Evolutionary conservation across 441 rosid species (phyloP), one percentile per base, ranked within the genome.

Genomic region (Adansonia madagascariensis): DNA sequence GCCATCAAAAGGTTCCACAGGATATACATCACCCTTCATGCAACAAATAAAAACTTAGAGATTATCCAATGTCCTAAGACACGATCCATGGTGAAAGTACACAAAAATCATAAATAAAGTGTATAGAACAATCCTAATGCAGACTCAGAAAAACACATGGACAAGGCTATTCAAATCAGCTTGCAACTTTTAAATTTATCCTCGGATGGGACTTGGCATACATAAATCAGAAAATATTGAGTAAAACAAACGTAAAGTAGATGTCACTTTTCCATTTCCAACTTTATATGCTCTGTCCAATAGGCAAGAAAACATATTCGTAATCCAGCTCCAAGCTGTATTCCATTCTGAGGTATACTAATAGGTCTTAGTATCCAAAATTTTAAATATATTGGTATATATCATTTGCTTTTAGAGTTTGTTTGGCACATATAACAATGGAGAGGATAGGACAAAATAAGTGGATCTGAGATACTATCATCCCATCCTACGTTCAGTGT

Each of bases 21-120:
- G 95, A 86, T 91, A 91, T 55, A 91, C 93, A 70, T 89, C 95
- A 62, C 93, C 93, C 95, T 91, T 70, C 69, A 69, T 61, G 10
- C 27, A 73, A 56, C 17, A 41, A 81, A 73, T 18, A 53, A 57
- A 20, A 77, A 31, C 41, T 63, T 22, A 15, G 47, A 71, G 52
- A 69, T 55, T 31, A 8, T 71, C 39, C 17, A 43, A 50, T 39
- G 44, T 57, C 8, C 59, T 52, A 47, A 64, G 24, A 8, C 39
- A 79, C 74, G 53, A 76, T 75, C 18, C 15, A 77, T 27, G 10
- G 66, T 4, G 60, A 39, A 66, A 50, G 71, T 50, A 66, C 39
- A 43, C 56, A 77, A 62, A 27, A 55, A 15, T 74, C 55, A 59
- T 12, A 63, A 43, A 67, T 75, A 14, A 67, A 41, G 52, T 27